Evolutionary conservation across 2,329 filamentous ascomycete species (phyloP).

Genomic region (Orbilia ellipsospora): DNA sequence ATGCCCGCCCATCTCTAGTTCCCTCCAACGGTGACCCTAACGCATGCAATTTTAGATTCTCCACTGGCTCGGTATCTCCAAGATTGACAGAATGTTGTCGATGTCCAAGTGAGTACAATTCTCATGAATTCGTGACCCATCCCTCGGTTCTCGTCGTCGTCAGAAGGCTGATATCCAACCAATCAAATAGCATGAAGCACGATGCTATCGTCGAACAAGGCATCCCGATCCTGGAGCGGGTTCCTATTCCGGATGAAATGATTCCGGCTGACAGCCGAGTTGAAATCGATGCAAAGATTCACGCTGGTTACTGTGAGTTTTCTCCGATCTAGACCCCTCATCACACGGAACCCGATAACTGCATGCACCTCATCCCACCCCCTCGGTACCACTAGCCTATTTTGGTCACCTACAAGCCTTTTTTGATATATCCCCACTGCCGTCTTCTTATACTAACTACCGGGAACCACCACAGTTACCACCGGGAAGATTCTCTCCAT

Average conservation of each 20-base stretch:
- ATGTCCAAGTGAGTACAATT: slow-evolving; percentile 83
- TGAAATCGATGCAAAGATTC: slow-evolving; percentile 99
- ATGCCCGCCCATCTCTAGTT: background rate
- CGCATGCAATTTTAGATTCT: slow-evolving; percentile 69
- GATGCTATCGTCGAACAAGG: slow-evolving; percentile 87
- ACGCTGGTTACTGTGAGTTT: slow-evolving; percentile 75
- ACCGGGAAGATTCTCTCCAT: slow-evolving; percentile 88
- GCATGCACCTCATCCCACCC: slow-evolving; percentile 22
- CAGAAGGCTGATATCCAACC: slow-evolving; percentile 16
- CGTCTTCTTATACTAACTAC: slow-evolving; percentile 53
- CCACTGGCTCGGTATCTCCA: slow-evolving; percentile 97
- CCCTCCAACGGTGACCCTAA: slow-evolving; percentile 9
- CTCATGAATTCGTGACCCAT: slow-evolving; percentile 6
- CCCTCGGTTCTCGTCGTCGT: background rate
- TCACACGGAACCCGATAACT: background rate
- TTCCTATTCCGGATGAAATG: slow-evolving; percentile 91
- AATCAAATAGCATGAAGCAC: slow-evolving; percentile 78
- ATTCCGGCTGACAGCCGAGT: slow-evolving; percentile 94
- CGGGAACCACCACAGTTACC: slow-evolving; percentile 69
- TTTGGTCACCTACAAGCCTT: slow-evolving; percentile 7
- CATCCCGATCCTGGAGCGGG: slow-evolving; percentile 86
- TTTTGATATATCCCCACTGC: slow-evolving; percentile 52
- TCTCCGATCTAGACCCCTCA: slow-evolving; percentile 25
- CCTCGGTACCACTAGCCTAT: slow-evolving; percentile 29
- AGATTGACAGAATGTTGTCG: slow-evolving; percentile 97